Percentiles rank a stretch among this genome's conserved stretches.
Conservation (phyloP, 2,329 filamentous ascomycete genomes). For the Ophiostoma sp. region DNA sequence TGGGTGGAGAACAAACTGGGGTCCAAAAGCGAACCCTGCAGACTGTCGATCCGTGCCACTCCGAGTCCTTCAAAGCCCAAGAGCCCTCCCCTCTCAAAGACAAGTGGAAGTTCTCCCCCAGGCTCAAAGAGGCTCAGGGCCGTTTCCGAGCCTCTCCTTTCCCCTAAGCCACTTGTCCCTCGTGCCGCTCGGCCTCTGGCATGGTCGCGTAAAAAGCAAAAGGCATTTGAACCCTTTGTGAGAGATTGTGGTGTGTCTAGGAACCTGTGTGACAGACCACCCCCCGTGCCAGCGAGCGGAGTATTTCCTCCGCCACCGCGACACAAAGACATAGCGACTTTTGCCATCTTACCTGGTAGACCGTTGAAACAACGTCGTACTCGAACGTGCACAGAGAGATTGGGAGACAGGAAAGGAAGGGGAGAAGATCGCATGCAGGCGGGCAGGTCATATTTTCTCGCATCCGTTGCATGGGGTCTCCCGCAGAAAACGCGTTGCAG, state of each 20-base stretch:
- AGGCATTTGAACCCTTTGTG: not conserved
- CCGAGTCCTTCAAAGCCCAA: not conserved
- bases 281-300: slow-evolving; percentile 11
- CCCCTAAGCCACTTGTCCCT: not conserved
- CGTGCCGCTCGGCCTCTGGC: not conserved
- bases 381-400: not conserved
- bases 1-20: slow-evolving; percentile 1
- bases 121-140: not conserved
- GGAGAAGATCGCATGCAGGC: not conserved
- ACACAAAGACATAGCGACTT: too few relatives aligned
- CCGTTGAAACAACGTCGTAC: not conserved
- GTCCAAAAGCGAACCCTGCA: slow-evolving; percentile 19
- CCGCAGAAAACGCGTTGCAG: not conserved
- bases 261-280: not conserved
- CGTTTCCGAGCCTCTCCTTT: not conserved
- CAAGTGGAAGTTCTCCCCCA: not conserved
- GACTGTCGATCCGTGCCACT: slow-evolving; percentile 23
- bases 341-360: not conserved
- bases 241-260: not conserved
- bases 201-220: not conserved
- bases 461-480: not conserved
- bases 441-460: not conserved
- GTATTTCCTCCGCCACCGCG: slow-evolving; percentile 20
- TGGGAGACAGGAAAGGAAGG: not conserved
- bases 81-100: not conserved